Base-by-base conservation (phyloP, 2,329 filamentous ascomycete species). In the Cordyceps cateniannulata region DNA sequence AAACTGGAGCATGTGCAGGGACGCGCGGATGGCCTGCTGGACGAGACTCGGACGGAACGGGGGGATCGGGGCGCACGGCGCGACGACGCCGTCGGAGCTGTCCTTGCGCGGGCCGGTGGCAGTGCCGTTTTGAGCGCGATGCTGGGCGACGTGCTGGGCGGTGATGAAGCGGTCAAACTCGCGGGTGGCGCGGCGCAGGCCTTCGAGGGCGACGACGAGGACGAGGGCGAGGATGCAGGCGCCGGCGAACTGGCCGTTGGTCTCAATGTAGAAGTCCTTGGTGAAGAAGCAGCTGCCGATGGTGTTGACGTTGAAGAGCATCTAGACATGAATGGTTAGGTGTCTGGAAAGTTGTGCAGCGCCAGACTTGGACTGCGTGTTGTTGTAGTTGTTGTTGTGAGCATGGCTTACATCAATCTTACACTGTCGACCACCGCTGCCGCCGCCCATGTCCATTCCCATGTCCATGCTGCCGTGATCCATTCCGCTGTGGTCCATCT, bases 301-400 rank as follows among this genome's bases (percentile, higher is more conserved):
- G 3, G 86, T 88, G 71, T 89, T 80, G 87, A 87, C 90, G 72
- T 91, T 92, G 87, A 88, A 91, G 45, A 90, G 77, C 89, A 91
- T 92, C 87, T 90, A 61, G 1, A 49, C 49, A 16, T 40, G 3
- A 20, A 7, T 51, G 54, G 24, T 65, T 62, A 66, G 62, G n/a
- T 45, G 45, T 16, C 4, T 25, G 10, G 14, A 5, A 8, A 7
- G 20, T 14, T 47, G 25, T 35, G 18, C 7, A 7, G 24, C 10
- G 18, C 12, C 10, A n/a, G 47, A 8, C 35, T 12, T n/a, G n/a
- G n/a, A n/a, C 14, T 38, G 38, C 18, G 18, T 22, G 42, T 12
- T n/a, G n/a, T n/a, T n/a, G n/a, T n/a, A n/a, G n/a, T n/a, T n/a
- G n/a, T n/a, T n/a, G n/a, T n/a, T 9, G n/a, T 2, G 42, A 16